Conservation (phyloP, 2,329 filamentous ascomycete genomes). For the Neofusicoccum ribis region DNA sequence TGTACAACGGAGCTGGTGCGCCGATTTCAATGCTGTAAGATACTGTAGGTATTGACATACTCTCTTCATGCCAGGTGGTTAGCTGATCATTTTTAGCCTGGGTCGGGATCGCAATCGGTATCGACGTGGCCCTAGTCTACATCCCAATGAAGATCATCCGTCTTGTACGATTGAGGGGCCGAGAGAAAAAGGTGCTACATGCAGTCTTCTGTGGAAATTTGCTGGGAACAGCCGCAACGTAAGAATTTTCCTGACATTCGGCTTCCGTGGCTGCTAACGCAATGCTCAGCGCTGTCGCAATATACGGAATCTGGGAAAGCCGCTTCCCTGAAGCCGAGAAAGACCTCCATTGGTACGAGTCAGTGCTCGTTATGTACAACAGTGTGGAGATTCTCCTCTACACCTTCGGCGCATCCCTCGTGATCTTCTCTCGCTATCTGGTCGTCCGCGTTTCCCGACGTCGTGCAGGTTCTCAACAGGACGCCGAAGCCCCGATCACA, state of each 20-base stretch:
- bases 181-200: not conserved
- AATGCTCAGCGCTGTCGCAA: not conserved
- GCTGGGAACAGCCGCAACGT: not conserved
- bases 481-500: not conserved
- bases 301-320: slow-evolving; percentile 7
- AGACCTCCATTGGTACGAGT: not conserved
- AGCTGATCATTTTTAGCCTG: not conserved
- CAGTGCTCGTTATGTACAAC: slow-evolving; percentile 12
- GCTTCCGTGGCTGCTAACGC: not conserved
- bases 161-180: not conserved
- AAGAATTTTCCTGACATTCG: not conserved
- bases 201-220: not conserved
- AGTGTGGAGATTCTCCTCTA: slow-evolving; percentile 12
- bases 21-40: not conserved
- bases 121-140: not conserved
- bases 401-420: slow-evolving; percentile 9
- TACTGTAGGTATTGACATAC: not conserved
- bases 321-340: not conserved
- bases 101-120: slow-evolving; percentile 3
- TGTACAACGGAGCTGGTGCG: not conserved
- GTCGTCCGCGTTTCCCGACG: not conserved
- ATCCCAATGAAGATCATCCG: slow-evolving; percentile 5
- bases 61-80: not conserved
- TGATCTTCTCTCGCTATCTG: slow-evolving; percentile 5
- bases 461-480: not conserved